Conservation (phyloP, 768 basidiomycete genomes). For the Mycena sanguinolenta region DNA sequence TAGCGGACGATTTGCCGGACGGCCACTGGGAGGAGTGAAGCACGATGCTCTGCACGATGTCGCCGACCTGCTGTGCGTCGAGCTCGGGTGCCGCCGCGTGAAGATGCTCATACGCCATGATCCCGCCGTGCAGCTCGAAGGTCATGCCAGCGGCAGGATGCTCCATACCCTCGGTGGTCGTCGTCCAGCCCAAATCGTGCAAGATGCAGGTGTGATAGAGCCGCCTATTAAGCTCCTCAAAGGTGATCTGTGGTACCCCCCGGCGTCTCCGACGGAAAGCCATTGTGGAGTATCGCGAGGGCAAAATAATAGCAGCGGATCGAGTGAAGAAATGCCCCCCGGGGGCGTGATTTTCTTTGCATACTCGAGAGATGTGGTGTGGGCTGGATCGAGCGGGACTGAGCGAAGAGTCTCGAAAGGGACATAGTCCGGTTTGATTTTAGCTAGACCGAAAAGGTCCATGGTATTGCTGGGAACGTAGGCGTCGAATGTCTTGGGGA, state of each 20-base stretch:
- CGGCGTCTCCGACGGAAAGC: background rate
- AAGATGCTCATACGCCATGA: conserved; percentile 1
- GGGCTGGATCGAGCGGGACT: background rate
- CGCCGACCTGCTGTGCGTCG: background rate
- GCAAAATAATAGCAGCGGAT: background rate
- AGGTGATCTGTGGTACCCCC: background rate
- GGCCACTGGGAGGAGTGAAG: background rate
- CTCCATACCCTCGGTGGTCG: background rate
- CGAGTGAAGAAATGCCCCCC: background rate
- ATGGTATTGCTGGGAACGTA: background rate
- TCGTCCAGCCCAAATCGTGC: conserved; percentile 7
- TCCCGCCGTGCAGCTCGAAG: conserved; percentile 8
- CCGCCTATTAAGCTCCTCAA: background rate
- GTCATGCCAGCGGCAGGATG: background rate
- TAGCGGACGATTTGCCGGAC: background rate
- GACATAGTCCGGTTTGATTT: background rate
- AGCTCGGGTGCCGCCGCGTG: background rate
- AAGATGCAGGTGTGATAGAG: conserved; percentile 2
- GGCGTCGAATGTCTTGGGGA: background rate
- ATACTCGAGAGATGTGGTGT: background rate
- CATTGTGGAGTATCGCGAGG: background rate
- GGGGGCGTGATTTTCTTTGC: background rate
- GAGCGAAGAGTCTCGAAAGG: background rate
- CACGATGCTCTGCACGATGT: conserved; percentile 4
- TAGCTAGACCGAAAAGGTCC: background rate